Base-by-base conservation (phyloP, 169 alveolate species). In the Plasmodium cynomolgi region DNA sequence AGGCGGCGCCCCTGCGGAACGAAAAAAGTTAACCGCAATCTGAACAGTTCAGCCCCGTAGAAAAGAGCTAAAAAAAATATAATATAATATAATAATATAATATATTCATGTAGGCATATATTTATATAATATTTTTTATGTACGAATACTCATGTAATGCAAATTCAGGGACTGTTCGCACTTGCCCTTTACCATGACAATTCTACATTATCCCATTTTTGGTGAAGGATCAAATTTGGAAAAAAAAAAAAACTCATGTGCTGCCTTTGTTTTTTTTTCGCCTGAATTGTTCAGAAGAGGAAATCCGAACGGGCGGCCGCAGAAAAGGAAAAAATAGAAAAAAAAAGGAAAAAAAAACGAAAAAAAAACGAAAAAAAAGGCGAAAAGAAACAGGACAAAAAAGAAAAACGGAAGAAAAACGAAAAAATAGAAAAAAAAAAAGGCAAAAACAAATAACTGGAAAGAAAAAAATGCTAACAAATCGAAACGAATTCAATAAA, bases 21-120 rank as follows among this genome's bases (percentile, higher is more conserved):
- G 62, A 50, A 50, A 50, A 50, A 17, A 50, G 17, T 50, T 50
- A 15, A 13, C 23, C 62, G 26, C 62, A 50, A 50, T 3, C 23
- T 1, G 23, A 50, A 8, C 62, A 50, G 3, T 2, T 50, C 26
- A 2, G 62, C 23, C 0, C 9, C 23, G 62, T 26, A 15, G 62
- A 15, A 50, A 50, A 17, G 62, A 23, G 6, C 62, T 26, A 37
- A 77, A 37, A 33, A 37, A 77, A 9, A 29, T 33, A 50, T 33
- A 50, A 74, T 74, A 31, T 74, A 74, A 75, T 75, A 75, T 47
- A n/a, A n/a, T n/a, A n/a, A n/a, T n/a, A n/a, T n/a, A n/a, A n/a
- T n/a, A n/a, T n/a, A n/a, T n/a, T n/a, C n/a, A n/a, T n/a, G n/a
- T n/a, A n/a, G n/a, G n/a, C n/a, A n/a, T n/a, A n/a, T 33, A 50